Percentiles rank a stretch among this genome's conserved stretches.
phyloP scores from a whole-genome alignment of 2,329 filamentous ascomycete species.

The Drechslerella coelobrocha region DNA sequence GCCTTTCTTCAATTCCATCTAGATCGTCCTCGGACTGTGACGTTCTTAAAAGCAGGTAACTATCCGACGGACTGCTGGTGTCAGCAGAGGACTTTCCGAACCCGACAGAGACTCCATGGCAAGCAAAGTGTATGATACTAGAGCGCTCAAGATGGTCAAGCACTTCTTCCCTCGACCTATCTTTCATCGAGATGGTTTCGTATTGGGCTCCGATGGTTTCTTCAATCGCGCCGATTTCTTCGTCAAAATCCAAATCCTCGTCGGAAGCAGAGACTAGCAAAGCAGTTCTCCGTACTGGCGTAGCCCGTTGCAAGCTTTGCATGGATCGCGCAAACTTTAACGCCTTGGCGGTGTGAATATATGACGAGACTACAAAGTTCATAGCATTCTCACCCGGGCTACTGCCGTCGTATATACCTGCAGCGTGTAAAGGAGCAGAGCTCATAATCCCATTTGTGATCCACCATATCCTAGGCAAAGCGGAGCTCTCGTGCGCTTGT shows the following conservation, averaged over 20 bases:
- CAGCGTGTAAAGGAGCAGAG: conserved; percentile 26
- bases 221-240: conserved; percentile 2
- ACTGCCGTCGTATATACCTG: conserved; percentile 20
- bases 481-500: background rate
- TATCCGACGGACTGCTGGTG: conserved; percentile 13
- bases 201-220: background rate
- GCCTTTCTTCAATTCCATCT: background rate
- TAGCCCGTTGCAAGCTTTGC: too few relatives aligned
- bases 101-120: conserved; percentile 8
- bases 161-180: background rate
- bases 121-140: conserved; percentile 14
- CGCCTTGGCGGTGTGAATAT: conserved; percentile 7
- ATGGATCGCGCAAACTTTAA: conserved; percentile 25
- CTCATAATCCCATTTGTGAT: conserved; percentile 8
- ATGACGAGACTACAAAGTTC: conserved; percentile 19
- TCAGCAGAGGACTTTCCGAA: conserved; percentile 1
- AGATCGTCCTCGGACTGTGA: background rate
- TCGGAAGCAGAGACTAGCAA: conserved; percentile 5
- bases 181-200: background rate
- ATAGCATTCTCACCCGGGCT: conserved; percentile 4
- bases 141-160: conserved; percentile 3
- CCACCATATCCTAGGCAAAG: conserved; percentile 41
- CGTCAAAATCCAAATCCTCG: conserved; percentile 6
- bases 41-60: conserved; percentile 1
- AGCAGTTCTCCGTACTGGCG: background rate